Evolutionary conservation across 2,329 filamentous ascomycete genomes (phyloP).

Genomic region (Corinectria fuckeliana): DNA sequence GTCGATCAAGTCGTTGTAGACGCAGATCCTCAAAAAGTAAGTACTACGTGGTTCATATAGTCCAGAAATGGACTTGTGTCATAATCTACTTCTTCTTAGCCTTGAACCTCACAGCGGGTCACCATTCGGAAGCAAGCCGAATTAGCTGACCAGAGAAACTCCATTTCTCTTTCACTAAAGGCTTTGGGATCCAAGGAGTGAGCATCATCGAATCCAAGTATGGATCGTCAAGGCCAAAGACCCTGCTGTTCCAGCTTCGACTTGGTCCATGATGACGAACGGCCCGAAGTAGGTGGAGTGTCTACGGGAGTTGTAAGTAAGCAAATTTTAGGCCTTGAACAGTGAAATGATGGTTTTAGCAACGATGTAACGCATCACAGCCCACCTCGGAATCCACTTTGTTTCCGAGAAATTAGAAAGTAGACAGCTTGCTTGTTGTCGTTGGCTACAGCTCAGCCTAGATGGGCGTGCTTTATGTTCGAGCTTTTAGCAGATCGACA

Average conservation of each 20-base stretch:
- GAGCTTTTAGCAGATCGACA: background rate
- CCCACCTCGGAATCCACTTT: background rate
- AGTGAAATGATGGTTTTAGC: background rate
- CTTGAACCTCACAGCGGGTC: background rate
- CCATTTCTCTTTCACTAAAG: background rate
- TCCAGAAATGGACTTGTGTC: slow-evolving; percentile 10
- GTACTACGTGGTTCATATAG: too few species aligned
- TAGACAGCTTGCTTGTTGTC: too few species aligned
- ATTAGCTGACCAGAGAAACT: background rate
- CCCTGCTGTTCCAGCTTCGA: background rate
- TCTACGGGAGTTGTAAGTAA: background rate
- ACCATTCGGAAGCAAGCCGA: background rate
- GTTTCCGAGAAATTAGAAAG: background rate
- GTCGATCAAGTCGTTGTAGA: slow-evolving; percentile 42
- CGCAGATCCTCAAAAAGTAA: slow-evolving; percentile 38
- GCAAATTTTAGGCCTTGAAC: background rate
- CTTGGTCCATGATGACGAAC: background rate
- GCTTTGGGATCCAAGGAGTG: background rate
- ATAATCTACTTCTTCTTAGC: background rate
- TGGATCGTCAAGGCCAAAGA: background rate
- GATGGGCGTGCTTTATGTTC: too few species aligned
- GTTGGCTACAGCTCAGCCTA: too few species aligned
- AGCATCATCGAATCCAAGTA: background rate
- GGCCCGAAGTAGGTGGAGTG: background rate
- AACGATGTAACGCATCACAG: background rate